A percentile compares a stretch with the other conserved stretches of the same genome.
These are phyloP conservation scores for Puccinia novopanici DNA, from an alignment of 1,284 basidiomycete genomes.

Conservation along the genomic window DNA sequence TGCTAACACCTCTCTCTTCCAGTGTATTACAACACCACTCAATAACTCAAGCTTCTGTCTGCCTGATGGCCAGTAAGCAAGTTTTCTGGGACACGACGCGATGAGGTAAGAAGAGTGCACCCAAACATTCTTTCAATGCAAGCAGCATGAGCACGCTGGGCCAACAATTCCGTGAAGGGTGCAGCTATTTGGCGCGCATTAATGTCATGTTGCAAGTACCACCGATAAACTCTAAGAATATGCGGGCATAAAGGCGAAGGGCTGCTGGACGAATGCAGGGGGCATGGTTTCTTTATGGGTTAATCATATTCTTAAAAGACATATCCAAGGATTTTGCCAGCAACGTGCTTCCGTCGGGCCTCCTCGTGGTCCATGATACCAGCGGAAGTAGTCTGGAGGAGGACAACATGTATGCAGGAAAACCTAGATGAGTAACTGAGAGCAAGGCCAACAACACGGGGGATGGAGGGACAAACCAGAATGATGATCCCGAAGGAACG, in stretches of 20 bases:
- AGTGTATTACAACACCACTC: too few species aligned
- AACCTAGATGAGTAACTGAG: not conserved
- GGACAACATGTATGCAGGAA: not conserved
- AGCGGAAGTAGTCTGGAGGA: constrained; percentile 81
- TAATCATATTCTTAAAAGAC: constrained; percentile 35
- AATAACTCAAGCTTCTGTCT: too few species aligned
- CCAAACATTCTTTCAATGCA: too few species aligned
- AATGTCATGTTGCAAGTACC: too few species aligned
- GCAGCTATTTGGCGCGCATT: too few species aligned
- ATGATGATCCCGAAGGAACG: constrained; percentile 52
- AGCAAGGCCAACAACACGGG: constrained; percentile 63
- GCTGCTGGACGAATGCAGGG: not conserved
- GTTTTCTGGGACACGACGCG: too few species aligned
- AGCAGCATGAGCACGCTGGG: too few species aligned
- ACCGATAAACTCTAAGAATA: not conserved
- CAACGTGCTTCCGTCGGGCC: constrained; percentile 96
- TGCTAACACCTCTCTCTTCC: too few species aligned
- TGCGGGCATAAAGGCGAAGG: not conserved
- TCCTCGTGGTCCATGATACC: constrained; percentile 99
- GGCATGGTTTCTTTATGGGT: not conserved
- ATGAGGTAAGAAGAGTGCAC: too few species aligned
- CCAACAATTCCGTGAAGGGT: too few species aligned
- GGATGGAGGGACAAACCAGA: constrained; percentile 73
- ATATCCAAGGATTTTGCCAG: constrained; percentile 70
- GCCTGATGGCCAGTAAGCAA: too few species aligned